A percentile compares a stretch with the other conserved stretches of the same genome.
These are phyloP conservation scores for Boletus sp. DNA, from an alignment of 768 basidiomycete species.

Conservation along the genomic window DNA sequence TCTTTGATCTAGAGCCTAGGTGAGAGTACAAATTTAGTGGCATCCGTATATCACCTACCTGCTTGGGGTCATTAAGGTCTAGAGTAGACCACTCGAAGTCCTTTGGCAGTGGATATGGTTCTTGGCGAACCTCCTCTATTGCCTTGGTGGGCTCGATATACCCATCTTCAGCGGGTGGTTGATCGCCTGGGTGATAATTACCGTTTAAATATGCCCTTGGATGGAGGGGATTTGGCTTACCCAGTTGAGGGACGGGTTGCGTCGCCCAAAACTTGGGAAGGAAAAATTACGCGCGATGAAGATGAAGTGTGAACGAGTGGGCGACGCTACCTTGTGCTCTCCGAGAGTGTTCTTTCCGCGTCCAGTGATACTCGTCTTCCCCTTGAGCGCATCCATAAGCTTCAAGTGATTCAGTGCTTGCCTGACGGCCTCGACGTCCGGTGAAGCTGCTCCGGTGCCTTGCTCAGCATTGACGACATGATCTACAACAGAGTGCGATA, in stretches of 20 bases:
- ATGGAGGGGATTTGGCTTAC: slow-evolving; percentile 33
- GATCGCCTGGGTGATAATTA: slow-evolving; percentile 48
- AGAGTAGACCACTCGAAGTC: slow-evolving; percentile 90
- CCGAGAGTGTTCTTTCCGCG: slow-evolving; percentile 78
- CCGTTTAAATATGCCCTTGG: not conserved
- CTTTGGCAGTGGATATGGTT: slow-evolving; percentile 82
- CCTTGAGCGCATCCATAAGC: slow-evolving; percentile 81
- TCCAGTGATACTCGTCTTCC: slow-evolving; percentile 73
- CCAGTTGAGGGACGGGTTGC: slow-evolving; percentile 92
- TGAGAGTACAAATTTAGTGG: not conserved
- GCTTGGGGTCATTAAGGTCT: slow-evolving; percentile 70
- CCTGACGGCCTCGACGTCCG: slow-evolving; percentile 64
- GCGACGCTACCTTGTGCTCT: slow-evolving; percentile 72
- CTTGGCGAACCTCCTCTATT: slow-evolving; percentile 77
- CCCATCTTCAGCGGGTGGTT: slow-evolving; percentile 69
- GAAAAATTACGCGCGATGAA: slow-evolving; percentile 8
- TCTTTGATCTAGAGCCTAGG: slow-evolving; percentile 66
- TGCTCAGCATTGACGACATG: slow-evolving; percentile 60
- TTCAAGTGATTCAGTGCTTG: slow-evolving; percentile 73
- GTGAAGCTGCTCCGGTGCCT: slow-evolving; percentile 38
- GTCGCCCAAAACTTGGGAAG: slow-evolving; percentile 86
- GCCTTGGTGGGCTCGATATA: slow-evolving; percentile 83
- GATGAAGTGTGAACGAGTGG: not conserved
- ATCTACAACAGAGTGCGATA: slow-evolving; percentile 62
- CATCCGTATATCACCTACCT: slow-evolving; percentile 44